A percentile compares a stretch with the other conserved stretches of the same genome.
Conservation (phyloP, 306 rosid genomes). For the Acacia acuminata region DNA sequence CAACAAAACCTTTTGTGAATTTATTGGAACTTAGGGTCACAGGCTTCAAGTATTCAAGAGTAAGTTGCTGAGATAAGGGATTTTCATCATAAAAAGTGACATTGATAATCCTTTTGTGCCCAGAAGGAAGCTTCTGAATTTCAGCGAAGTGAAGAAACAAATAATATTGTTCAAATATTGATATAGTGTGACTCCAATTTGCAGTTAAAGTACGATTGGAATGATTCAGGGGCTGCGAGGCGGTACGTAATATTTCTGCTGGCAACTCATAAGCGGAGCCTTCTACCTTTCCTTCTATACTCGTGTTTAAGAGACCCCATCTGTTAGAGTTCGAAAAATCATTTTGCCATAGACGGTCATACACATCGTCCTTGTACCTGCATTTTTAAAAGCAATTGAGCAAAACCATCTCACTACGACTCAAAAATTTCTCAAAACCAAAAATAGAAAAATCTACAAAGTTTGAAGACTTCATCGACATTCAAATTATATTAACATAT, state of each 20-base stretch:
- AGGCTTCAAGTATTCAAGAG: conserved; percentile 13
- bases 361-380: not conserved
- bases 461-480: too few relatives aligned
- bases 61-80: not conserved
- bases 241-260: not conserved
- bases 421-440: too few relatives aligned
- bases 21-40: not conserved
- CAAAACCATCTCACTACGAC: too few relatives aligned
- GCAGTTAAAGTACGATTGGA: not conserved
- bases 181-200: not conserved
- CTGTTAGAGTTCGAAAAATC: rapidly evolving
- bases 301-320: not conserved
- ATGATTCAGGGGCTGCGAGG: not conserved
- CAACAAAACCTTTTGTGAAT: not conserved
- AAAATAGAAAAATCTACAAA: too few relatives aligned
- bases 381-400: not conserved
- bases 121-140: not conserved
- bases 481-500: too few relatives aligned
- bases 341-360: not conserved
- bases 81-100: not conserved
- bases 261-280: not conserved
- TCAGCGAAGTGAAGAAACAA: not conserved
- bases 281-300: not conserved
- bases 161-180: not conserved
- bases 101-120: not conserved